Evolutionary conservation across 2,329 filamentous ascomycete genomes (phyloP).

Genomic region (Cercospora janseana): DNA sequence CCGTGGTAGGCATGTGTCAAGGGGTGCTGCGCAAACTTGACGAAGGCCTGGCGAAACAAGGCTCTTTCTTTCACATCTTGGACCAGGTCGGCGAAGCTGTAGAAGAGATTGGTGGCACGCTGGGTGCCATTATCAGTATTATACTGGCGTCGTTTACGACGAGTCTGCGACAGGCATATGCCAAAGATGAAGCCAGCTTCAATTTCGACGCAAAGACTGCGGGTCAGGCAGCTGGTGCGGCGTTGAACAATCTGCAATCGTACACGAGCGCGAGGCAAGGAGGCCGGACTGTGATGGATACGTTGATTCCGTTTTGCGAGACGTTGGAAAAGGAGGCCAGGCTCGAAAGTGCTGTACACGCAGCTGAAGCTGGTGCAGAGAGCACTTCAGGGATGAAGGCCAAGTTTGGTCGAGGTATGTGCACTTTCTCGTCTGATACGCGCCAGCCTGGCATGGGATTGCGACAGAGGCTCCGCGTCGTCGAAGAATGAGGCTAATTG

Average conservation of each 20-base stretch:
- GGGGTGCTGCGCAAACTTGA: conserved; percentile 37
- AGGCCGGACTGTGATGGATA: conserved; percentile 41
- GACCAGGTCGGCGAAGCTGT: conserved; percentile 38
- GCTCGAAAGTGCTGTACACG: conserved; percentile 34
- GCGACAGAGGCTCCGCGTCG: background rate
- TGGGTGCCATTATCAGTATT: conserved; percentile 41
- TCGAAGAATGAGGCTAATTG: background rate
- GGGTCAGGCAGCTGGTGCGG: conserved; percentile 37
- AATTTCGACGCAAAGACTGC: conserved; percentile 29
- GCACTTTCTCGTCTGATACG: background rate
- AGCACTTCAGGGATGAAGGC: conserved; percentile 40
- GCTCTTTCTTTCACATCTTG: conserved; percentile 36
- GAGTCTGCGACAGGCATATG: conserved; percentile 38
- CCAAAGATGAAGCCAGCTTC: conserved; percentile 27
- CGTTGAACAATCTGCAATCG: conserved; percentile 45
- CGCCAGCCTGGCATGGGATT: background rate
- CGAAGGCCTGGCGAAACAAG: conserved; percentile 31
- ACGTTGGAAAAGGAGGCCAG: conserved; percentile 31
- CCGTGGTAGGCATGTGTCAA: conserved; percentile 42
- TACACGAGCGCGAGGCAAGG: conserved; percentile 40
- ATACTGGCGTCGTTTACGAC: conserved; percentile 41
- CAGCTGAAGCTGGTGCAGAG: conserved; percentile 36
- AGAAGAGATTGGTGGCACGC: conserved; percentile 41
- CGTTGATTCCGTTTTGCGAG: conserved; percentile 41
- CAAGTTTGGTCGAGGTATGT: conserved; percentile 38